Evolutionary conservation across 495 filamentous ascomycete species (phyloP), one percentile per base, ranked within the genome.

Genomic region (Hypoxylon lenormandii): DNA sequence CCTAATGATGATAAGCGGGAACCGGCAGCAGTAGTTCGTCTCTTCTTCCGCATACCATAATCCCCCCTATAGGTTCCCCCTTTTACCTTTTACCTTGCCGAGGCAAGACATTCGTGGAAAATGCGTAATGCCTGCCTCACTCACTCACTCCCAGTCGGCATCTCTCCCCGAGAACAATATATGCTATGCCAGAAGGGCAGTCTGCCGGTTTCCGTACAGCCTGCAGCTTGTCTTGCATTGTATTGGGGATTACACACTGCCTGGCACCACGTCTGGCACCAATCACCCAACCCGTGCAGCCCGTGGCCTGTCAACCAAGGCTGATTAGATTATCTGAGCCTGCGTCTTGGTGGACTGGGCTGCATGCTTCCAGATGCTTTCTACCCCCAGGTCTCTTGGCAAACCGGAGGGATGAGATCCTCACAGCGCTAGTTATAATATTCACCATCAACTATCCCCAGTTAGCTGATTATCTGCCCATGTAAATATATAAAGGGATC

Each of bases 211-310:
- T 59, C 57, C 40, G 38, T 46, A 40, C 16, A 0, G 38, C 43
- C 33, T 60, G 58, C 47, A 50, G 54, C 26, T n/a, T 36, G n/a
- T 42, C 40, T 59, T 59, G 66, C 48, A 64, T 69, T 37, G 50
- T 53, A 56, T 52, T 65, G 67, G 30, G 3, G 10, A 33, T 33
- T 33, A 11, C 30, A 33, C 30, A 33, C n/a, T 11, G 10, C 10
- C 5, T 33, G 30, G 3, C 30, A 33, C 30, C 19, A 65, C 60
- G 51, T 65, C 60, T 64, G 60, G 60, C 67, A 65, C 67, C 67
- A 70, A 70, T 70, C 67, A 52, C 18, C 13, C 56, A 49, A 30
- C 65, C 22, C 60, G 54, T 60, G 55, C 56, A 49, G 21, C 65
- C 22, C 60, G 54, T 60, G 55, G 49, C 51, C 45, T 40, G 15